Evolutionary conservation across 1,284 basidiomycete genomes (phyloP).

Genomic region (Phenoliferia sp.): DNA sequence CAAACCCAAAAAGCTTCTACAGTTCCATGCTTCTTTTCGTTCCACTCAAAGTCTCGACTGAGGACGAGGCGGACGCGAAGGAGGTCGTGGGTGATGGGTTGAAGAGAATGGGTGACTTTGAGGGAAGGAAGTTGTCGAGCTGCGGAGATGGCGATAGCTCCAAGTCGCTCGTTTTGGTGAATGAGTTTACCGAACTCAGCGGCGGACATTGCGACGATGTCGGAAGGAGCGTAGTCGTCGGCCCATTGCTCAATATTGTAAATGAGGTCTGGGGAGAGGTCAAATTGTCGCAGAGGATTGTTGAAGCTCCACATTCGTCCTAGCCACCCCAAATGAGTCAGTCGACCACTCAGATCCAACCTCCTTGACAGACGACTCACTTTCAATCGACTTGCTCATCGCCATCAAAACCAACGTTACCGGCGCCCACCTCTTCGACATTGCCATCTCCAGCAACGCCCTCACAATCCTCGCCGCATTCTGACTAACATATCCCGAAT

Average conservation of each 20-base stretch:
- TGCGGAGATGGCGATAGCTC: constrained; percentile 68
- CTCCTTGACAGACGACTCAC: constrained; percentile 20
- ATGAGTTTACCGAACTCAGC: constrained; percentile 75
- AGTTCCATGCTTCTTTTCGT: constrained; percentile 64
- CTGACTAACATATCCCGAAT: constrained; percentile 75
- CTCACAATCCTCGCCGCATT: constrained; percentile 93
- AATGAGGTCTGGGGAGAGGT: constrained; percentile 71
- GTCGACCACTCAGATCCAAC: not conserved
- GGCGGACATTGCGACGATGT: constrained; percentile 70
- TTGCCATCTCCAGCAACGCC: constrained; percentile 87
- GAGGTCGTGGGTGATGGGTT: constrained; percentile 74
- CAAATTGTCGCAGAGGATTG: constrained; percentile 77
- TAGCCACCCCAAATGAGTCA: not conserved
- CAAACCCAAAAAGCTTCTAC: constrained; percentile 92
- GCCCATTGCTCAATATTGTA: constrained; percentile 76
- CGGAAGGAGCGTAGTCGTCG: constrained; percentile 72
- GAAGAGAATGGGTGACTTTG: constrained; percentile 62
- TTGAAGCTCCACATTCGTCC: constrained; percentile 91
- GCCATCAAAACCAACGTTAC: constrained; percentile 76
- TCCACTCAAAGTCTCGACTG: constrained; percentile 78
- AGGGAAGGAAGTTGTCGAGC: constrained; percentile 82
- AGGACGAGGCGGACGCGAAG: constrained; percentile 63
- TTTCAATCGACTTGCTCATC: constrained; percentile 68
- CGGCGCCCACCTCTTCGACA: constrained; percentile 86
- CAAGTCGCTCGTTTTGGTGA: constrained; percentile 82